Evolutionary conservation across 768 basidiomycete genomes (phyloP).

Genomic region (Galerina sulciceps): DNA sequence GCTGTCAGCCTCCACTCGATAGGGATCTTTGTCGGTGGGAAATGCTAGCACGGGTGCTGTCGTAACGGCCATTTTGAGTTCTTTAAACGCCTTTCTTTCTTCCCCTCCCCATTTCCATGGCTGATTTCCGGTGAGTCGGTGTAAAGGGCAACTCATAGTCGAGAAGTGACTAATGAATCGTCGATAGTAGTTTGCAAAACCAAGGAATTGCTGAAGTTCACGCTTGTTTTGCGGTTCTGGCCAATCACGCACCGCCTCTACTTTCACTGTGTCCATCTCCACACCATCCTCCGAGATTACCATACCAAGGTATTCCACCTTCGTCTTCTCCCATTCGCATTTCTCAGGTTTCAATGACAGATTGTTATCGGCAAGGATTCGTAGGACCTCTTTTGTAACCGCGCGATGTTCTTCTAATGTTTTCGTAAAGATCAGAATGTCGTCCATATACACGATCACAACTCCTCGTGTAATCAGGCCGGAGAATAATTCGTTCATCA

Average conservation of each 20-base stretch:
- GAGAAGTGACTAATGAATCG: conserved; percentile 37
- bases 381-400: conserved; percentile 19
- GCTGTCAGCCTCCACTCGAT: conserved; percentile 35
- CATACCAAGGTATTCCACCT: conserved; percentile 38
- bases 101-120: conserved; percentile 7
- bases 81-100: conserved; percentile 1
- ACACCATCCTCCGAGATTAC: conserved; percentile 15
- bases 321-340: conserved; percentile 32
- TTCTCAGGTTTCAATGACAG: conserved; percentile 42
- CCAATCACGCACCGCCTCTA: conserved; percentile 35
- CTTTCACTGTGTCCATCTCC: conserved; percentile 37
- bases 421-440: conserved; percentile 41
- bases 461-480: conserved; percentile 1
- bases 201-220: conserved; percentile 44
- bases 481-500: conserved; percentile 8
- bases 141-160: conserved; percentile 24
- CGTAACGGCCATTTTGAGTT: conserved; percentile 4
- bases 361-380: conserved; percentile 27
- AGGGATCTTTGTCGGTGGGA: conserved; percentile 7
- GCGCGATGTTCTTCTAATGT: conserved; percentile 9
- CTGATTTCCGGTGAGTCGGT: conserved; percentile 7
- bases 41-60: conserved; percentile 5
- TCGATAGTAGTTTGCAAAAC: conserved; percentile 43
- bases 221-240: conserved; percentile 27
- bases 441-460: conserved; percentile 45